These are phyloP conservation scores for Trichoderma asperellum DNA, from an alignment of 2,329 filamentous ascomycete genomes.

Conservation along the genomic window DNA sequence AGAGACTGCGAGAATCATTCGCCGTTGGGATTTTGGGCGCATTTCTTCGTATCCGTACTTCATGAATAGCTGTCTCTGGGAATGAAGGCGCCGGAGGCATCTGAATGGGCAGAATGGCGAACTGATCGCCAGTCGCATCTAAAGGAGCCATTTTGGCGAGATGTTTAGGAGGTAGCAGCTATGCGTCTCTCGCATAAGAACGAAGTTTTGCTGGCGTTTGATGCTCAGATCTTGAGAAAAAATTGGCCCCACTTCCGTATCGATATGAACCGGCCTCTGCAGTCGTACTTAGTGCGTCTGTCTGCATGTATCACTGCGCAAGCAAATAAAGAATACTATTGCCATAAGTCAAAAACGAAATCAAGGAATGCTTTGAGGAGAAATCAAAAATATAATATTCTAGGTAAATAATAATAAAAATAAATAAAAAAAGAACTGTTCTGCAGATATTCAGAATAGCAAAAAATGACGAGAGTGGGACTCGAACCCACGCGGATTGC, in stretches of 20 bases:
- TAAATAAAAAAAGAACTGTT: background rate
- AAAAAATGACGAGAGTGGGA: conserved; percentile 31
- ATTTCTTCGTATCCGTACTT: conserved; percentile 85
- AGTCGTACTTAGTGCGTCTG: background rate
- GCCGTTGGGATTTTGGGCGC: conserved; percentile 75
- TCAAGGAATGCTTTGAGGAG: too few species aligned
- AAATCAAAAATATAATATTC: background rate
- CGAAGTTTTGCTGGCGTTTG: conserved; percentile 18
- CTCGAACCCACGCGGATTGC: conserved; percentile 32
- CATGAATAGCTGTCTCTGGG: conserved; percentile 69
- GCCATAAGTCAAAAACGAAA: background rate
- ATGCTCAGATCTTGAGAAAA: conserved; percentile 18
- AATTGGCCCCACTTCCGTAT: conserved; percentile 20
- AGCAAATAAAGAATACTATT: background rate
- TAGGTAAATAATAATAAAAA: too few species aligned
- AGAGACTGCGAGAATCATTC: conserved; percentile 78
- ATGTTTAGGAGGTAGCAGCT: background rate
- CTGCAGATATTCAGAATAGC: background rate
- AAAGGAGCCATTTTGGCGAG: conserved; percentile 37
- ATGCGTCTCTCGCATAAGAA: background rate
- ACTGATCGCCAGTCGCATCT: conserved; percentile 54
- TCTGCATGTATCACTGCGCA: background rate
- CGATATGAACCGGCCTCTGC: conserved; percentile 6
- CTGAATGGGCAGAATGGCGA: conserved; percentile 69
- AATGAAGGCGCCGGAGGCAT: conserved; percentile 67